Conservation (phyloP, 1,139 yeast species). For the Blastobotrys capitulatus region DNA sequence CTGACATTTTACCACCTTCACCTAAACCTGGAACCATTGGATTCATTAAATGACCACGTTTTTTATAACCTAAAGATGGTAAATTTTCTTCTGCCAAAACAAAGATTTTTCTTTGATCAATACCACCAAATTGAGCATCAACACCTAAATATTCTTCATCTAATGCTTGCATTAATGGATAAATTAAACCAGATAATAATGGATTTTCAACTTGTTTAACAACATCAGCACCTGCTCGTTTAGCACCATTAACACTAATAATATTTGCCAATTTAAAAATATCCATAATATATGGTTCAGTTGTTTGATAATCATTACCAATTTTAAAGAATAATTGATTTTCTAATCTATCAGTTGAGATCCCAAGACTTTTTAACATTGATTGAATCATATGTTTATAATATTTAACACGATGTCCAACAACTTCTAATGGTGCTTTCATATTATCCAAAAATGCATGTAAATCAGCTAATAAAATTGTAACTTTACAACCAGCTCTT, state of each 20-base stretch:
- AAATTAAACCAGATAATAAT: constrained; percentile 84
- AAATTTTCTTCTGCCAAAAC: constrained; percentile 95
- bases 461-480: constrained; percentile 88
- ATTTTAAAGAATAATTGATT: too few species aligned
- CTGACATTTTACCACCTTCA: constrained; percentile 98
- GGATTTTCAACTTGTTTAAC: constrained; percentile 97
- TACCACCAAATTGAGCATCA: constrained; percentile 98
- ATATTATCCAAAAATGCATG: constrained; percentile 97
- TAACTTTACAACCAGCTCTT: constrained; percentile 94
- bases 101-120: constrained; percentile 96
- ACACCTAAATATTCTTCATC: constrained; percentile 88
- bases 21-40: constrained; percentile 97
- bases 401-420: constrained; percentile 80
- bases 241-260: constrained; percentile 92
- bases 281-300: constrained; percentile 78
- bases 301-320: constrained; percentile 85
- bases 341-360: constrained; percentile 80
- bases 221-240: constrained; percentile 99
- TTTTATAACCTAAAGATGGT: constrained; percentile 82
- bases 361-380: constrained; percentile 77
- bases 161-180: constrained; percentile 97
- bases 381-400: constrained; percentile 81
- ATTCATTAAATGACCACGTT: constrained; percentile 98
- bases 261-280: constrained; percentile 74
- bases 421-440: constrained; percentile 96